Evolutionary conservation across 225 moss, liverwort and hornwort genomes (phyloP), one percentile per base, ranked within the genome.

Genomic region (Antitrichia curtipendula): DNA sequence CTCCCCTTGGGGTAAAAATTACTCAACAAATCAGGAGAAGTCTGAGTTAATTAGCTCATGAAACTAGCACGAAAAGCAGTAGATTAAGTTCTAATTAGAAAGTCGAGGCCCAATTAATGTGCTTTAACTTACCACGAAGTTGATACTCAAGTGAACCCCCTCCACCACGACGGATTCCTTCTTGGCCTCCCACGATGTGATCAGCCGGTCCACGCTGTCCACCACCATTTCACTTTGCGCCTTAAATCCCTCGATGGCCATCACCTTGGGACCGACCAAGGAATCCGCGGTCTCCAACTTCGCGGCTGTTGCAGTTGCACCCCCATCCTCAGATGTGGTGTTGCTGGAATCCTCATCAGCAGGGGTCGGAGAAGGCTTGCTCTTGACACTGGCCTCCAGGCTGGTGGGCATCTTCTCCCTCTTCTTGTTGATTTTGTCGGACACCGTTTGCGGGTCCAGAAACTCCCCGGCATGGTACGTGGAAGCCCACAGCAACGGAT

Each of bases 201-300:
- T 95, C 19, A 99, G 89, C 40, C 99, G 93, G 80, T 96, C 96
- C 79, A 99, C 90, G 50, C 99, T 99, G 84, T 97, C 99, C 85
- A 99, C 93, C 47, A 99, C 99, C 95, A 99, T 97, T 89, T 99
- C 94, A 73, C 99, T 99, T 81, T 99, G 99, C 25, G 99, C 99
- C 87, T 99, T 99, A 89, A 95, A 99, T 25, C 99, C 99, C 88
- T 96, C 94, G 34, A 99, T 95, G 60, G 95, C 99, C 85, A 99
- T 95, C 20, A 95, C 95, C 90, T 95, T 99, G 73, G 96, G 91
- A 73, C 97, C 94, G 61, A 97, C 95, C 84, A 92, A 79, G 43
- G 92, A 87, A 47, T 95, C 95, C 74, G 78, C 50, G 5, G 79
- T 80, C 47, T 91, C 94, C 83, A 91, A 23, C 32, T 88, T 74